Evolutionary conservation across 208 protist species (phyloP).

Genomic region (Leishmania lainsoni): DNA sequence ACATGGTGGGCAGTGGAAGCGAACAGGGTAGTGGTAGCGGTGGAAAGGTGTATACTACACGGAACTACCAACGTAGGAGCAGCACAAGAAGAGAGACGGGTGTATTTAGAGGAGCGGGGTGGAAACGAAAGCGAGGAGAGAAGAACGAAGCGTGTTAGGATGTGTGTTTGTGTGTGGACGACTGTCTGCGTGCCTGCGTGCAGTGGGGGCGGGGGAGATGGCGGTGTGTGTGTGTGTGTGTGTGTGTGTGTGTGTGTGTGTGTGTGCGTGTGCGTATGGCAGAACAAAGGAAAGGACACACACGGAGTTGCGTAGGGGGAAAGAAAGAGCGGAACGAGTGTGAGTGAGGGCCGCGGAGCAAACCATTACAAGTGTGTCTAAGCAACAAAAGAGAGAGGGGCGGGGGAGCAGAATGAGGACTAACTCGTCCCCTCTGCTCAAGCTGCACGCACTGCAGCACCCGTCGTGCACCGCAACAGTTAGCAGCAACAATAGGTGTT

Average conservation of each 20-base stretch:
- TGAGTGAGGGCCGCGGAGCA: not conserved
- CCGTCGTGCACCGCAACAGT: not conserved
- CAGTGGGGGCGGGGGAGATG: not conserved
- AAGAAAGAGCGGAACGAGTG: not conserved
- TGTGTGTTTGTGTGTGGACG: not conserved
- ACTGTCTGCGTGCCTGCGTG: not conserved
- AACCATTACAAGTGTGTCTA: not conserved
- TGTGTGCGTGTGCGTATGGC: not conserved
- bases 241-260: not conserved
- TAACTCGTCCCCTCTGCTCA: not conserved
- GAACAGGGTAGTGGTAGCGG: not conserved
- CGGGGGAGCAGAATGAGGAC: not conserved
- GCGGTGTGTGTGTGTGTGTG: not conserved
- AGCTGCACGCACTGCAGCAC: not conserved
- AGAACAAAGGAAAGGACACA: not conserved
- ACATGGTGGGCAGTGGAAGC: constrained; percentile 19
- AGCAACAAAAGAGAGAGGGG: not conserved
- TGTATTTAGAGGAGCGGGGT: not conserved
- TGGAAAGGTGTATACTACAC: not conserved
- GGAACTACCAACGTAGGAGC: not conserved
- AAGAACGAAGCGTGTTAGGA: constrained; percentile 2
- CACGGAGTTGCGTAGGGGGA: not conserved
- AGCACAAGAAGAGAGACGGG: not conserved
- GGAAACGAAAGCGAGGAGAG: not conserved
- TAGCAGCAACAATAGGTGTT: not conserved